These are phyloP conservation scores for Boechera retrofracta DNA, from an alignment of 345 rosid genomes.

Conservation along the genomic window DNA sequence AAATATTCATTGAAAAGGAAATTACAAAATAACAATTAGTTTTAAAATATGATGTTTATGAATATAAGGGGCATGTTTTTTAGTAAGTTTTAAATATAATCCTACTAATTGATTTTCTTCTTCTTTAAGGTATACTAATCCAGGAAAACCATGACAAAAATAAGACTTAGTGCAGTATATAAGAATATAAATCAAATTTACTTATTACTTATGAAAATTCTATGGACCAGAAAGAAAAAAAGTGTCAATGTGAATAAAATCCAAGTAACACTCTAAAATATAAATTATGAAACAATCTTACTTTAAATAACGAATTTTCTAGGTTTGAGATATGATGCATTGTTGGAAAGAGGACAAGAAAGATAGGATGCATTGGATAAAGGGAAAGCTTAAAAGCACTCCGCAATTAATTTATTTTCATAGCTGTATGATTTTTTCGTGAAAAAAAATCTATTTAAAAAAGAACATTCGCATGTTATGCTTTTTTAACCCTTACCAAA, in stretches of 20 bases:
- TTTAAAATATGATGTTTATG: neutral
- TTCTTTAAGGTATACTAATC: neutral
- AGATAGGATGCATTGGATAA: slow-evolving; percentile 52
- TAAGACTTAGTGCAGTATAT: neutral
- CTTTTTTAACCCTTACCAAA: slow-evolving; percentile 28
- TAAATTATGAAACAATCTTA: neutral
- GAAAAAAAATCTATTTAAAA: neutral
- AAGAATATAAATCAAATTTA: neutral
- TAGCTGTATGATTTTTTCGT: slow-evolving; percentile 11
- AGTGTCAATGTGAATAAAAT: neutral
- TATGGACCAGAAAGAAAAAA: neutral
- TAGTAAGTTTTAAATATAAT: neutral
- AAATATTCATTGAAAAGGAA: neutral
- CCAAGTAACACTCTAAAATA: neutral
- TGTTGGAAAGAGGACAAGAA: slow-evolving; percentile 39
- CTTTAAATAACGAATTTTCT: slow-evolving; percentile 4
- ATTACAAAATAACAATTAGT: neutral
- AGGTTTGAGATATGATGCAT: slow-evolving; percentile 36
- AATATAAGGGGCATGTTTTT: neutral
- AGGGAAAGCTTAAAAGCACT: slow-evolving; percentile 58
- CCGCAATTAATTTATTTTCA: slow-evolving; percentile 23
- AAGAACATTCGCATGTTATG: slow-evolving; percentile 40
- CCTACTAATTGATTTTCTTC: neutral
- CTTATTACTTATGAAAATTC: neutral
- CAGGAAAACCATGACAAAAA: neutral